Conservation (phyloP, 2,329 filamentous ascomycete species). For the Penicillium sp. region DNA sequence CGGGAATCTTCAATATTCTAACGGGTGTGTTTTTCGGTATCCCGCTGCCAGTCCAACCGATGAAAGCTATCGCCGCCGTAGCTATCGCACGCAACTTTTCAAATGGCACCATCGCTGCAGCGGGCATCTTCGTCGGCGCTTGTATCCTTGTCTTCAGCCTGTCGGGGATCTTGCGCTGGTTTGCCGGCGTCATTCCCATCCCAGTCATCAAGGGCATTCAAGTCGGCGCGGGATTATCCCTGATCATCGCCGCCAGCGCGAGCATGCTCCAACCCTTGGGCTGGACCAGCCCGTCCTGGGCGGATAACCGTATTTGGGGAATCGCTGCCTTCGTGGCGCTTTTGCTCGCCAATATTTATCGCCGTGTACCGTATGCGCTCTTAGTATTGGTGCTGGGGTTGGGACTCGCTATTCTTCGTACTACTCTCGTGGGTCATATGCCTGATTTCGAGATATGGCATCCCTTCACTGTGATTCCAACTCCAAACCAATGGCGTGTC, state of each 20-base stretch:
- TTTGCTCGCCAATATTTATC: slow-evolving; percentile 63
- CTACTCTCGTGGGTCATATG: slow-evolving; percentile 37
- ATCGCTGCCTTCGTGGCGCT: slow-evolving; percentile 71
- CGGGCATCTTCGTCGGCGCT: slow-evolving; percentile 74
- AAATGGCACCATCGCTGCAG: slow-evolving; percentile 71
- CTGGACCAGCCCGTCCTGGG: slow-evolving; percentile 65
- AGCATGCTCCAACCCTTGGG: slow-evolving; percentile 65
- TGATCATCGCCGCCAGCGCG: slow-evolving; percentile 74
- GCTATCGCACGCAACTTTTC: slow-evolving; percentile 71
- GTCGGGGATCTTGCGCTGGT: slow-evolving; percentile 74
- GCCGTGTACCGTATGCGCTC: slow-evolving; percentile 75
- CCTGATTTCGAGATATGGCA: slow-evolving; percentile 61
- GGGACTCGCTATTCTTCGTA: slow-evolving; percentile 57
- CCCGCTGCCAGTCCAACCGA: slow-evolving; percentile 85
- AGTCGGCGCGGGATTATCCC: slow-evolving; percentile 80
- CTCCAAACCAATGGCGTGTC: slow-evolving; percentile 47
- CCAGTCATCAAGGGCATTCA: slow-evolving; percentile 94
- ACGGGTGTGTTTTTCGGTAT: slow-evolving; percentile 84
- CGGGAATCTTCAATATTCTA: slow-evolving; percentile 79
- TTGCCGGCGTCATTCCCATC: slow-evolving; percentile 72
- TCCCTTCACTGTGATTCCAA: slow-evolving; percentile 54
- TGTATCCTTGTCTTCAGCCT: slow-evolving; percentile 74
- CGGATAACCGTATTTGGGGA: slow-evolving; percentile 78
- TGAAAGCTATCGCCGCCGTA: slow-evolving; percentile 86
- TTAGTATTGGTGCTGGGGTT: slow-evolving; percentile 68